A percentile compares a stretch with the other conserved stretches of the same genome.
These are phyloP conservation scores for Avena sativa DNA, from an alignment of 176 grass and related monocot genomes.

Conservation along the genomic window DNA sequence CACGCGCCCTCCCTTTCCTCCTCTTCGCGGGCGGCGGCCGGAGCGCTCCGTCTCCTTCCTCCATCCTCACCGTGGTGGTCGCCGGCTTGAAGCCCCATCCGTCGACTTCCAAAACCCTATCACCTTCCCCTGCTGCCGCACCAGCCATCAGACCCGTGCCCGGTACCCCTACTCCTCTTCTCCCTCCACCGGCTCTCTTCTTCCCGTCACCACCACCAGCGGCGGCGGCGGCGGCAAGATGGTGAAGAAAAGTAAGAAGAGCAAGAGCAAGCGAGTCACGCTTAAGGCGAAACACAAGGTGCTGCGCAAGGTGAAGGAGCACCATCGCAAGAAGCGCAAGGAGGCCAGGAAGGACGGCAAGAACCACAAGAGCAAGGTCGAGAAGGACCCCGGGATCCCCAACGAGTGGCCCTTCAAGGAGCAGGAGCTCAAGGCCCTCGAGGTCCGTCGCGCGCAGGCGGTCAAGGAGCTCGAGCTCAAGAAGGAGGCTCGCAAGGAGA, in stretches of 20 bases:
- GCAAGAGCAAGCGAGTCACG: conserved; percentile 94
- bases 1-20: no score
- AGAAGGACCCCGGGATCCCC: conserved; percentile 97
- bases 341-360: conserved; percentile 89
- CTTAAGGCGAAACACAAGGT: conserved; percentile 91
- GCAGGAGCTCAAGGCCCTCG: conserved; percentile 87
- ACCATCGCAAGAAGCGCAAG: conserved; percentile 97
- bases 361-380: conserved; percentile 75
- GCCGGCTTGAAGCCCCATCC: no score
- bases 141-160: neutral
- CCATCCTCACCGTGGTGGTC: no score
- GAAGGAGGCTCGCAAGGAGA: conserved; percentile 89
- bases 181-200: neutral
- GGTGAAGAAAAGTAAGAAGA: conserved; percentile 98
- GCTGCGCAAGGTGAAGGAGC: conserved; percentile 87
- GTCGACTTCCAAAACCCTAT: no score
- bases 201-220: neutral
- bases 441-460: conserved; percentile 61
- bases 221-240: conserved; percentile 42
- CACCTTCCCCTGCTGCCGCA: neutral
- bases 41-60: no score
- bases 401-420: conserved; percentile 99
- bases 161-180: neutral
- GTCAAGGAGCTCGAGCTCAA: conserved; percentile 87
- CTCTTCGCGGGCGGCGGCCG: no score